Evolutionary conservation across 257 asterid genomes (phyloP), one percentile per base, ranked within the genome.

Genomic region (Solanum lycopersicoides): DNA sequence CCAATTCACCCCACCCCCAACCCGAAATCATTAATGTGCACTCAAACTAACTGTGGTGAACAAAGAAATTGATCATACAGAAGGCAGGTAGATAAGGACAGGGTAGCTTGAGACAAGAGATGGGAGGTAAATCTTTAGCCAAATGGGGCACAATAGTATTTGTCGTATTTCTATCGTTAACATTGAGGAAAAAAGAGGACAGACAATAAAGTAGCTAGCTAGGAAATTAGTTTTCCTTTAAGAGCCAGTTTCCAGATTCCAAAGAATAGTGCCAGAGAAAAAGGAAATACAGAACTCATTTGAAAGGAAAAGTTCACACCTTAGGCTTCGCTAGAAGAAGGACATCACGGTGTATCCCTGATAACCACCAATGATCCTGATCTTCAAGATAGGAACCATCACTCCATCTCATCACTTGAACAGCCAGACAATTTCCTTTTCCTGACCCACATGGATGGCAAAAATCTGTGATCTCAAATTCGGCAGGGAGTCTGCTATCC

Each of bases 351-450:
- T 97, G 99, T 86, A 97, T 97, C 87, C 99, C 99, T 56, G 99
- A 97, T 84, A 97, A 90, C 98, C 98, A 92, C 99, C 99, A 97
- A 90, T 96, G 99, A 87, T 97, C 99, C 92, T 97, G 99, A 92
- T 97, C 99, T 94, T 97, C 99, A 82, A 97, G 99, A 92, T 97
- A 95, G 47, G 99, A 94, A 85, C 99, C 99, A 90, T 97, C 99
- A 89, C 94, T 92, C 99, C 99, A 97, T 89, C 98, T 91, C 94
- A 97, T 92, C 83, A 97, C 99, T 92, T 95, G 98, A 88, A 96
- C 99, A 86, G 99, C 98, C 85, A 97, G 92, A 89, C 92, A 92
- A 87, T 97, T 96, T 86, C 83, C 90, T 94, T 92, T 60, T 53
- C 92, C 94, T 59, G 97, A 94, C 87, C 97, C 99, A 90, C 93